These are phyloP conservation scores for Beauveria brongniartii DNA, from an alignment of 2,329 filamentous ascomycete species.

Conservation along the genomic window DNA sequence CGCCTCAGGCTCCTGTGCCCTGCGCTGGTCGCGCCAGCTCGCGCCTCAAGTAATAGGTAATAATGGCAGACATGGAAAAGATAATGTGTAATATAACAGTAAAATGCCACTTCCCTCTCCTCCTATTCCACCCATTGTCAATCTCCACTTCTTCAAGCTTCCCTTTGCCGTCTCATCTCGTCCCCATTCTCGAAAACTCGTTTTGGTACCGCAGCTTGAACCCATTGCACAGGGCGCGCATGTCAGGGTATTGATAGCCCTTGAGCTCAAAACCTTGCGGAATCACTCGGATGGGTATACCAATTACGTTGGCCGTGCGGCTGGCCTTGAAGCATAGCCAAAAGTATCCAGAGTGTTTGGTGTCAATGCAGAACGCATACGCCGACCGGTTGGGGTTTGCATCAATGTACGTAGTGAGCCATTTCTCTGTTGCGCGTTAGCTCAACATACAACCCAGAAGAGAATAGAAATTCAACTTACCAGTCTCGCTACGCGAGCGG, in stretches of 20 bases:
- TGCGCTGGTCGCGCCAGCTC: not conserved
- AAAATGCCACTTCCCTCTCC: not conserved
- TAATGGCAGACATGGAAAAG: not conserved
- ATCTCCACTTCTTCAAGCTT: not conserved
- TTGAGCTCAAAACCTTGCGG: constrained; percentile 90
- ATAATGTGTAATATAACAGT: constrained; percentile 7
- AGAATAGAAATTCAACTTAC: constrained; percentile 46
- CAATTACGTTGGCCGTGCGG: constrained; percentile 60
- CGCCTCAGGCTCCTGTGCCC: not conserved
- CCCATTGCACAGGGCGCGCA: constrained; percentile 90
- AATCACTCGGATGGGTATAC: constrained; percentile 82
- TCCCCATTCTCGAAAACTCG: constrained; percentile 55
- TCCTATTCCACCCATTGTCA: not conserved
- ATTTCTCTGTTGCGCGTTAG: constrained; percentile 58
- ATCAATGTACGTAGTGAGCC: constrained; percentile 91
- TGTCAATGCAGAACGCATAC: constrained; percentile 93
- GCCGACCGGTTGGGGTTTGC: constrained; percentile 90
- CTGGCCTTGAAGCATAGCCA: constrained; percentile 94
- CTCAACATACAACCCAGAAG: not conserved
- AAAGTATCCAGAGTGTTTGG: constrained; percentile 90
- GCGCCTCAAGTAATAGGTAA: not conserved
- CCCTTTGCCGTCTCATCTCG: constrained; percentile 17
- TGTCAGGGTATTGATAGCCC: constrained; percentile 84
- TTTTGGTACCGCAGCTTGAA: constrained; percentile 77
- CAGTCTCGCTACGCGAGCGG: constrained; percentile 70